Base-by-base conservation (phyloP, 345 rosid species). In the Eucalyptus cloeziana region DNA sequence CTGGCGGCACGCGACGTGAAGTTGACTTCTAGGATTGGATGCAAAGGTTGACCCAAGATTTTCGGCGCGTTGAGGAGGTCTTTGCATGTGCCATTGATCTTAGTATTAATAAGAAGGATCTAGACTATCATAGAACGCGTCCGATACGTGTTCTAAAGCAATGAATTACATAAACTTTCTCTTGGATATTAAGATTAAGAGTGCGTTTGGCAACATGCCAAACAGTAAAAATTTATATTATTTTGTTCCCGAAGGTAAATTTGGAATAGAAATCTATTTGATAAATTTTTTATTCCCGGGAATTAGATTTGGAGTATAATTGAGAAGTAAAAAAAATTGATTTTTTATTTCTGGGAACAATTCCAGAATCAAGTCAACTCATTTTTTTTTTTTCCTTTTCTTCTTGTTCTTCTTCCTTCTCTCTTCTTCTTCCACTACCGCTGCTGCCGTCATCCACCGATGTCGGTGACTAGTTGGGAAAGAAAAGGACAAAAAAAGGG, bases 221-320 rank as follows among this genome's bases (percentile, higher is more conserved):
- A 56, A 56, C 0, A 1, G 13, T 22, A 24, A 22, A 54, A 8
- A 56, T 56, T 56, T 9, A 56, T 56, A 22, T 56, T 56, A 6
- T 56, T 56, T 56, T 56, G 30, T 56, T 56, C 13, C 4, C 1
- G 1, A 5, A 14, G 4, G 3, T 4, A 56, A 3, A 24, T 21
- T 56, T 21, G 8, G 0, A 56, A 22, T 0, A 22, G 0, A 56
- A 56, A 56, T 56, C 12, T 1, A 4, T 56, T 56, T 56, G 30
- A 6, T 24, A 56, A 56, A 1, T 8, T 4, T 56, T 56, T 56
- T 56, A 13, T 56, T 56, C 7, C 27, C 3, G 5, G 0, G 5
- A 24, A 9, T 22, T 24, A 56, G 30, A 56, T 56, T 56, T 56
- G 30, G 0, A 56, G 13, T 21, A 54, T 2, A 54, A 54, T 54